These are phyloP conservation scores for Thielaviopsis populi DNA, from an alignment of 2,329 filamentous ascomycete species.

Conservation along the genomic window DNA sequence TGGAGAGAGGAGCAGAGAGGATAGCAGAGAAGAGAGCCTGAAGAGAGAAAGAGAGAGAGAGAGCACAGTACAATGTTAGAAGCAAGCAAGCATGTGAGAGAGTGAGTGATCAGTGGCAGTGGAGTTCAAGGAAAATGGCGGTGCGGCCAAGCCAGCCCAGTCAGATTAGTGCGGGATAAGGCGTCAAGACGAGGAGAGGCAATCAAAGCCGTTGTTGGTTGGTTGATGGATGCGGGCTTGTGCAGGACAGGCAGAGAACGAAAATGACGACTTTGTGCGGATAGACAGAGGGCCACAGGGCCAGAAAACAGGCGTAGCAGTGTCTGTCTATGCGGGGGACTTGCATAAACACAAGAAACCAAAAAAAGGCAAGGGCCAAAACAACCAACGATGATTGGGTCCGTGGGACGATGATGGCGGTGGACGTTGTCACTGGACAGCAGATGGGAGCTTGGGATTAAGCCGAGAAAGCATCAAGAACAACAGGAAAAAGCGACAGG, in stretches of 20 bases:
- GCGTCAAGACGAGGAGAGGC: background rate
- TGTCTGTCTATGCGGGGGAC: background rate
- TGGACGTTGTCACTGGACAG: background rate
- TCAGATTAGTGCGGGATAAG: background rate
- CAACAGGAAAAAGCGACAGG: background rate
- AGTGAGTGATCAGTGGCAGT: background rate
- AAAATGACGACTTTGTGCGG: background rate
- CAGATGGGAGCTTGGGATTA: background rate
- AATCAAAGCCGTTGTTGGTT: background rate
- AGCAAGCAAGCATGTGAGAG: background rate
- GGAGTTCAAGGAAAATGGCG: background rate
- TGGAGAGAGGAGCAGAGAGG: background rate
- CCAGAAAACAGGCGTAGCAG: background rate
- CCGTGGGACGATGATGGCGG: background rate
- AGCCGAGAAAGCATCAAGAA: background rate
- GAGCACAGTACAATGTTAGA: background rate
- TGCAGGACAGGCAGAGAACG: background rate
- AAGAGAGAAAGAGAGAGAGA: background rate
- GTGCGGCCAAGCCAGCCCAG: background rate
- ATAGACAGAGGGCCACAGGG: background rate
- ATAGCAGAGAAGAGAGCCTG: background rate
- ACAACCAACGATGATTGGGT: background rate
- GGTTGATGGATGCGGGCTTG: background rate
- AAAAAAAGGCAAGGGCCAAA: background rate
- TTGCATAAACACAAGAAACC: background rate